These are phyloP conservation scores for Neocallimastix lanati DNA, from an alignment of 192 early-diverging fungal species.

Conservation along the genomic window DNA sequence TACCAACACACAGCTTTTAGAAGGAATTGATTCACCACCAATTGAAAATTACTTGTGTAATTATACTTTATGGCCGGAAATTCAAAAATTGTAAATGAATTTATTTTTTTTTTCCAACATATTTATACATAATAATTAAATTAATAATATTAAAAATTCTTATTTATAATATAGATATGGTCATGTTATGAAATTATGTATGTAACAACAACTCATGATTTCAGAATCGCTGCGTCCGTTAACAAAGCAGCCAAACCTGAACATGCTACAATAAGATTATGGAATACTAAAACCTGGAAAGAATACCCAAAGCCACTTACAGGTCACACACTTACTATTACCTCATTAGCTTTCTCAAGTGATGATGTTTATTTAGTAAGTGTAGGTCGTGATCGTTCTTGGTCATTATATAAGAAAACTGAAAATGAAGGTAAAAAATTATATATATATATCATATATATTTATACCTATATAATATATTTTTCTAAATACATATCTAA, in stretches of 20 bases:
- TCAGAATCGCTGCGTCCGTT: slow-evolving; percentile 49
- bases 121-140: slow-evolving; percentile 1
- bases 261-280: slow-evolving; percentile 55
- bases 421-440: slow-evolving; percentile 6
- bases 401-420: slow-evolving; percentile 55
- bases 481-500: too few relatives aligned
- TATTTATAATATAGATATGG: slow-evolving; percentile 32
- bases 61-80: slow-evolving; percentile 89
- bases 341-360: slow-evolving; percentile 60
- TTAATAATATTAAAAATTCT: background rate
- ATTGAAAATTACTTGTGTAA: slow-evolving; percentile 78
- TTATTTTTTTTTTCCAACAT: background rate
- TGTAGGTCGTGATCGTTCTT: slow-evolving; percentile 72
- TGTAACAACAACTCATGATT: slow-evolving; percentile 51
- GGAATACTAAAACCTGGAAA: slow-evolving; percentile 49
- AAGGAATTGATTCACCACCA: slow-evolving; percentile 32
- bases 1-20: slow-evolving; percentile 2
- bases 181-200: slow-evolving; percentile 83
- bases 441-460: too few relatives aligned
- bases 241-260: slow-evolving; percentile 56
- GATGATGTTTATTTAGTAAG: slow-evolving; percentile 50
- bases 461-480: too few relatives aligned
- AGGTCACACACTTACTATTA: slow-evolving; percentile 70
- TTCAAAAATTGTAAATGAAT: slow-evolving; percentile 57
- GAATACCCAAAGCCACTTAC: slow-evolving; percentile 31